Conservation (phyloP, 805 yeast species). For the Candida taoyuanica region DNA sequence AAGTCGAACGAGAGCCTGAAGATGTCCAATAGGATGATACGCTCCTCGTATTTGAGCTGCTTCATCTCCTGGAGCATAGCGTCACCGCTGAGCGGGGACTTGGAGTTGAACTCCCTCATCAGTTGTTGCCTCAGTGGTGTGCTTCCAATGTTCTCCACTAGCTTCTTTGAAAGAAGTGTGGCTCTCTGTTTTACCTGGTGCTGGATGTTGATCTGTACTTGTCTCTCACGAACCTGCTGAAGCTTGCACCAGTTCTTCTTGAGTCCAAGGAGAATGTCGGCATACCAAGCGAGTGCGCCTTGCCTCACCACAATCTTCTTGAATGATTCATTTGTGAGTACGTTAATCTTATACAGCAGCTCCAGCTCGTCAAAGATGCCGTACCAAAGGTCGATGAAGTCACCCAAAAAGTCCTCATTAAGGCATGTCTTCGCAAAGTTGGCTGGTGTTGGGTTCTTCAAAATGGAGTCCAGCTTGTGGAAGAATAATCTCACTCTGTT, state of each 20-base stretch:
- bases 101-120: constrained; percentile 27
- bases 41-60: constrained; percentile 33
- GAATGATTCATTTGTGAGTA: constrained; percentile 35
- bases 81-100: constrained; percentile 15
- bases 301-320: constrained; percentile 45
- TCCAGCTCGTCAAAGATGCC: constrained; percentile 61
- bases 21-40: constrained; percentile 36
- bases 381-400: constrained; percentile 55
- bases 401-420: constrained; percentile 44
- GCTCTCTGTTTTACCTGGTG: constrained; percentile 59
- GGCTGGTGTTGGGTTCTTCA: constrained; percentile 11
- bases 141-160: constrained; percentile 24
- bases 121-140: constrained; percentile 29
- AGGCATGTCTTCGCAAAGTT: constrained; percentile 31
- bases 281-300: constrained; percentile 66
- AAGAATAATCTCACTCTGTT: constrained; percentile 40
- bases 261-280: constrained; percentile 53
- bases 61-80: constrained; percentile 26
- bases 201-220: constrained; percentile 50
- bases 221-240: constrained; percentile 40
- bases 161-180: constrained; percentile 37
- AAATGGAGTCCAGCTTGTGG: constrained; percentile 18
- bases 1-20: constrained; percentile 42
- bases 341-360: constrained; percentile 50
- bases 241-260: constrained; percentile 46